Base-by-base conservation (phyloP, 805 yeast species). In the Ascoidea tarda region DNA sequence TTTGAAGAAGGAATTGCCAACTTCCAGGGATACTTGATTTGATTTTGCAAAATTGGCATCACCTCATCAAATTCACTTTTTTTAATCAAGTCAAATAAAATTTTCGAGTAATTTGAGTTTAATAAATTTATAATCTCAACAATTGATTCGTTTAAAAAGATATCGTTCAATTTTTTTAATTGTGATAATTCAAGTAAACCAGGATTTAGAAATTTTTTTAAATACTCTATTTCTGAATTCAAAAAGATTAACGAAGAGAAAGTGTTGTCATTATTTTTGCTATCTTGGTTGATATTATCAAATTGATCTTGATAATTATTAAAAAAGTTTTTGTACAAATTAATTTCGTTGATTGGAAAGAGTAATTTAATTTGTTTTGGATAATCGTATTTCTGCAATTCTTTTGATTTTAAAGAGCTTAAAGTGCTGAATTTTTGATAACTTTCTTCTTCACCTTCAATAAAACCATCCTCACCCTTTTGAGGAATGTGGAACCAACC, bases 401-500 rank as follows among this genome's bases (percentile, higher is more conserved):
- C 87, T 54, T 84, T 80, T 6, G 87, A 77, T 59, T 87, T 91
- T 54, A 89, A 68, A 62, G 79, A 91, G 62, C 85, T 88, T 56
- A 89, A 74, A 0, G 96, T 87, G 47, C 88, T 79, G 60, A 75
- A 73, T 0, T 85, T 83, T 59, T 83, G 89, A 1, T 86, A 81
- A 45, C 71, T 78, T 61, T 83, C 91, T 64, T 87, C 89, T 63
- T 88, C 96, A 5, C 95, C 95, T 45, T 78, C 79, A 16, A 81
- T 75, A 62, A 66, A 91, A 0, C 97, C 98, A 42, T 77, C 81
- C 67, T 93, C 99, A 6, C 96, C 97, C 8, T 70, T 70, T 64
- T 93, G 98, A 4, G 99, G 99, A 51, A 90, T 87, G 66, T 93
- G 99, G 64, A 91, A 95, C 99, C 99, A 95, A 1, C 99, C 99